These are phyloP conservation scores for Cladorrhinum sp. DNA, from an alignment of 2,329 filamentous ascomycete genomes.

Conservation along the genomic window DNA sequence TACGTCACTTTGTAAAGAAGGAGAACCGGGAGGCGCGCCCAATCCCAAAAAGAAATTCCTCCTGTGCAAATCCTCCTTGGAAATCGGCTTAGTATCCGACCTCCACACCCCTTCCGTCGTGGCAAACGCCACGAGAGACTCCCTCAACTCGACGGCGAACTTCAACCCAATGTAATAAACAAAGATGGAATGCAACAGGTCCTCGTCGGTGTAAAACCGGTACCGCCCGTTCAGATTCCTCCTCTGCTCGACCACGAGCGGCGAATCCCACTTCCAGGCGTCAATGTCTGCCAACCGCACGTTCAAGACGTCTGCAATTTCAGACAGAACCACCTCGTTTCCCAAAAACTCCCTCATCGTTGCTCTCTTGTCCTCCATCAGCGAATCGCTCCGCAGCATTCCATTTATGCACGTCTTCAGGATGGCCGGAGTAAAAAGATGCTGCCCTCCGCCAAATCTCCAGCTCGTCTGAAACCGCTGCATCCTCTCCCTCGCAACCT, in stretches of 20 bases:
- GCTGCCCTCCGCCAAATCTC: slow-evolving; percentile 24
- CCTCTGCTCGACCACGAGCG: slow-evolving; percentile 36
- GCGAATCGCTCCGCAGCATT: slow-evolving; percentile 47
- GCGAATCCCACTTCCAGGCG: slow-evolving; percentile 39
- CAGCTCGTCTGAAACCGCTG: slow-evolving; percentile 34
- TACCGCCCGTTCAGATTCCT: slow-evolving; percentile 48
- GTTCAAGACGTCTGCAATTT: slow-evolving; percentile 45
- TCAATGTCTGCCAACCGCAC: slow-evolving; percentile 40
- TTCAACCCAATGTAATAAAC: slow-evolving; percentile 39
- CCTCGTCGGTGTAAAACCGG: slow-evolving; percentile 54
- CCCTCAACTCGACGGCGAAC: slow-evolving; percentile 36
- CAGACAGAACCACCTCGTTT: slow-evolving; percentile 35
- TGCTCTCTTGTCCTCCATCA: slow-evolving; percentile 38
- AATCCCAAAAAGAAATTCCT: too few relatives aligned
- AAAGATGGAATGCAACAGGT: slow-evolving; percentile 43
- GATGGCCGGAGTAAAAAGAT: slow-evolving; percentile 38
- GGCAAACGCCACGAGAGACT: slow-evolving; percentile 27
- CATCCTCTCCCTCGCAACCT: slow-evolving; percentile 39
- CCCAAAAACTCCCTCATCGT: slow-evolving; percentile 33
- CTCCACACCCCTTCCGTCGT: slow-evolving; percentile 32
- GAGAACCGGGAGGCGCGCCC: slow-evolving; percentile 1
- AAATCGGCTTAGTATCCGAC: slow-evolving; percentile 25
- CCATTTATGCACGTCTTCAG: slow-evolving; percentile 47
- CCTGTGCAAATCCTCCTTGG: slow-evolving; percentile 30
- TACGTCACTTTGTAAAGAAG: too few relatives aligned